A percentile compares a stretch with the other conserved stretches of the same genome.
Evolutionary conservation across 305 asterid genomes (phyloP).

Genomic region (Fraxinus dipetala): DNA sequence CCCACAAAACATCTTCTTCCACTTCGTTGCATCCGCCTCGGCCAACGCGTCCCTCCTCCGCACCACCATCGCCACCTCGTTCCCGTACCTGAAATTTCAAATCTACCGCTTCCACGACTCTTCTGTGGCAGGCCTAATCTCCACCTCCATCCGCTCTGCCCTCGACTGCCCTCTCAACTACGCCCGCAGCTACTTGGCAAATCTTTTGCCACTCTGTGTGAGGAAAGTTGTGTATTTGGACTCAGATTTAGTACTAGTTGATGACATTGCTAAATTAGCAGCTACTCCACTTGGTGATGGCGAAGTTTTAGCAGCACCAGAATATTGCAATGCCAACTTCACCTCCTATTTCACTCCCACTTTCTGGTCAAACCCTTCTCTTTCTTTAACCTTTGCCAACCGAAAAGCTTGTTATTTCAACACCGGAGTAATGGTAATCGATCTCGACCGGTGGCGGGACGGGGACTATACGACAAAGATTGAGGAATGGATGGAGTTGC

Average conservation of each 20-base stretch:
- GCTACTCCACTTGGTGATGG: slow-evolving; percentile 44
- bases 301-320: slow-evolving; percentile 76
- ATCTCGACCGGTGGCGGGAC: slow-evolving; percentile 63
- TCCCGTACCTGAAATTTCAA: slow-evolving; percentile 68
- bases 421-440: slow-evolving; percentile 93
- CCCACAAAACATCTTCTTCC: slow-evolving; percentile 67
- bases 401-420: slow-evolving; percentile 75
- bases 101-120: slow-evolving; percentile 57
- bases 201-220: slow-evolving; percentile 65
- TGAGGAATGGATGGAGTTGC: slow-evolving; percentile 95
- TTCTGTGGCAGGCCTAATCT: slow-evolving; percentile 61
- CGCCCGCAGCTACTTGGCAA: slow-evolving; percentile 78
- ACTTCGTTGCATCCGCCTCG: slow-evolving; percentile 68
- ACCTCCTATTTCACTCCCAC: slow-evolving; percentile 78
- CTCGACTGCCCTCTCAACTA: slow-evolving; percentile 87
- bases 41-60: slow-evolving; percentile 44
- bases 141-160: slow-evolving; percentile 90
- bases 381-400: slow-evolving; percentile 59
- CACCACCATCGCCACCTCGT: slow-evolving; percentile 53
- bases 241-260: slow-evolving; percentile 76
- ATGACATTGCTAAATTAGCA: slow-evolving; percentile 68
- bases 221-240: slow-evolving; percentile 72
- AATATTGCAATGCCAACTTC: slow-evolving; percentile 90
- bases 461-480: slow-evolving; percentile 69
- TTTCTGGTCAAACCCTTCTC: slow-evolving; percentile 81